These are phyloP conservation scores for Coniferiporia sulphurascens DNA, from an alignment of 1,284 basidiomycete species.

Conservation along the genomic window DNA sequence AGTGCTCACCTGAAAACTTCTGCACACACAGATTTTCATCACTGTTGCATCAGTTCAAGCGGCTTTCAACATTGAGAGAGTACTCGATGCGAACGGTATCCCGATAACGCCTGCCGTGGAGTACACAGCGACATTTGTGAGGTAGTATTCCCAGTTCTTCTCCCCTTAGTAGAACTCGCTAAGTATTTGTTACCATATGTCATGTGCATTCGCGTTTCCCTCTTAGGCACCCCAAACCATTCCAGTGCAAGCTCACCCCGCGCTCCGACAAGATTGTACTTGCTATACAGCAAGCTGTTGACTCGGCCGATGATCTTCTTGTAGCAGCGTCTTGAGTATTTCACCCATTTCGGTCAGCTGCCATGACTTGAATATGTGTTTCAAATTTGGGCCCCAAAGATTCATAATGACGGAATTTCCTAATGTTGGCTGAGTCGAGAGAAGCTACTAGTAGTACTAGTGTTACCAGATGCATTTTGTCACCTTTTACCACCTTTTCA, in stretches of 20 bases:
- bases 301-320: no score
- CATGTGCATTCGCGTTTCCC: neutral
- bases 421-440: no score
- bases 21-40: slow-evolving; percentile 6
- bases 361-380: no score
- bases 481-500: no score
- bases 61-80: slow-evolving; percentile 19
- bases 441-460: no score
- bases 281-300: neutral
- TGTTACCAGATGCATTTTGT: no score
- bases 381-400: no score
- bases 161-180: neutral
- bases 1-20: neutral
- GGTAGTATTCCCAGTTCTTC: neutral
- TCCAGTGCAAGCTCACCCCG: slow-evolving; percentile 7
- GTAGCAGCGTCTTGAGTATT: no score
- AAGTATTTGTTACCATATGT: no score
- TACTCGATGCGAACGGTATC: slow-evolving; percentile 16
- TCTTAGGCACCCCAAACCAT: neutral
- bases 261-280: neutral
- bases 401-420: no score
- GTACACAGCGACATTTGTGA: slow-evolving; percentile 6
- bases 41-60: slow-evolving; percentile 17
- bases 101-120: slow-evolving; percentile 6
- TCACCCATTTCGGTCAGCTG: no score